Evolutionary conservation across 495 filamentous ascomycete species (phyloP), one percentile per base, ranked within the genome.

Genomic region (Hypomontagnella submonticulosa): DNA sequence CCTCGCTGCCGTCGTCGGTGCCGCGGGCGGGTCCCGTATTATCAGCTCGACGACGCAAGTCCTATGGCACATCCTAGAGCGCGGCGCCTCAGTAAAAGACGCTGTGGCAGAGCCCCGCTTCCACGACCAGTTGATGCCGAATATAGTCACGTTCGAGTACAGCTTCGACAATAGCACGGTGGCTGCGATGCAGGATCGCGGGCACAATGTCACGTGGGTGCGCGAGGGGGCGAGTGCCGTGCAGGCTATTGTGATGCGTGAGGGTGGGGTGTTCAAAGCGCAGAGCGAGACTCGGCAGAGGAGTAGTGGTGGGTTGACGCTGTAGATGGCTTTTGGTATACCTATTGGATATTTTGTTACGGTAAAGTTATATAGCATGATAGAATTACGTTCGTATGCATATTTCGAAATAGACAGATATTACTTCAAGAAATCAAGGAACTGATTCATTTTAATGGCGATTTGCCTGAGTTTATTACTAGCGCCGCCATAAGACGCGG

Each of bases 101-200:
- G 86, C 89, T 0, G 79, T 94, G 16, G 83, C 83, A 0, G 67
- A 78, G 55, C 88, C 89, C 13, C 79, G 91, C 2, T 71, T 93
- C n/a, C 92, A 96, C 71, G 90, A 96, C 65, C 92, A 96, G 75
- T 72, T 96, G 3, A 71, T 89, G 30, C 92, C 92, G 0, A 86
- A 89, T 59, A 71, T 81, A 55, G 84, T 84, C 0, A 73, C 52
- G 1, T 90, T 94, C 43, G 92, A 96, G 72, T 88, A 85, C 46
- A 69, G 70, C 0, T 94, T 87, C 62, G 83, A 92, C 67, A 89
- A 90, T 51, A 63, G 55, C 6, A 91, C 89, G 0, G 84, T 87
- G 3, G 85, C 83, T 8, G 87, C 81, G 60, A 84, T 94, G 89
- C 71, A 75, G 20, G 64, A 62, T 0, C 76, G 79, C 16, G 89